These are phyloP conservation scores for Saccharomycopsis fodiens DNA, from an alignment of 805 yeast genomes.

Conservation along the genomic window DNA sequence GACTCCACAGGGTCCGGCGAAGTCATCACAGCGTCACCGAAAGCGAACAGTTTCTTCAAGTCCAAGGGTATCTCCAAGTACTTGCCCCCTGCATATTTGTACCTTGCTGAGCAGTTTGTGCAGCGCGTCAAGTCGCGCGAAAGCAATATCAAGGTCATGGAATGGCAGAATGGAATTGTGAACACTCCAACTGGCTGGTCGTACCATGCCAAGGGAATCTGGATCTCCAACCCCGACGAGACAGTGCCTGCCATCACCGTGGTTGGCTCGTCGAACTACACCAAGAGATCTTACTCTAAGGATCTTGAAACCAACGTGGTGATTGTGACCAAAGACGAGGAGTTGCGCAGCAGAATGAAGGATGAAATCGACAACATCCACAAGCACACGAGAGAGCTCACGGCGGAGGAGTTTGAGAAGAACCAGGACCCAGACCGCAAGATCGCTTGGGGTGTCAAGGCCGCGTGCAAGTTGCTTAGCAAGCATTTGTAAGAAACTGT, in stretches of 20 bases:
- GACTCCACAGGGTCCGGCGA: conserved; percentile 44
- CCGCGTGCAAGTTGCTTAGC: conserved; percentile 32
- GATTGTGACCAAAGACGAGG: conserved; percentile 59
- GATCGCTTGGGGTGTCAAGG: conserved; percentile 53
- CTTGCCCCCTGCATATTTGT: conserved; percentile 80
- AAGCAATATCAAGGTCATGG: conserved; percentile 45
- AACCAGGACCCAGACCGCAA: conserved; percentile 46
- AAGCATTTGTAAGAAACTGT: background rate
- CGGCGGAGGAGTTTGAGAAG: conserved; percentile 49
- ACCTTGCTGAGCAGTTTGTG: conserved; percentile 64
- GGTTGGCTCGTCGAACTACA: conserved; percentile 90
- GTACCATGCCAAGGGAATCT: conserved; percentile 94
- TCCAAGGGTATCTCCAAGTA: conserved; percentile 75
- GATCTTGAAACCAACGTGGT: conserved; percentile 88
- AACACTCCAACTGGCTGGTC: conserved; percentile 88
- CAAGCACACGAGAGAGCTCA: conserved; percentile 43
- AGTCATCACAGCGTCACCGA: conserved; percentile 86
- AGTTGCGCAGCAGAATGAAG: conserved; percentile 48
- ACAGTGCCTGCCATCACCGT: conserved; percentile 63
- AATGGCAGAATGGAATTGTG: conserved; percentile 85
- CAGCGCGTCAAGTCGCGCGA: conserved; percentile 27
- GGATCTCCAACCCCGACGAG: conserved; percentile 62
- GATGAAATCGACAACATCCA: conserved; percentile 57
- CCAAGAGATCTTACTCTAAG: conserved; percentile 77
- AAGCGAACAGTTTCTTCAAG: conserved; percentile 88